These are phyloP conservation scores for Naganishia sp. DNA, from an alignment of 1,284 basidiomycete species.

Conservation along the genomic window DNA sequence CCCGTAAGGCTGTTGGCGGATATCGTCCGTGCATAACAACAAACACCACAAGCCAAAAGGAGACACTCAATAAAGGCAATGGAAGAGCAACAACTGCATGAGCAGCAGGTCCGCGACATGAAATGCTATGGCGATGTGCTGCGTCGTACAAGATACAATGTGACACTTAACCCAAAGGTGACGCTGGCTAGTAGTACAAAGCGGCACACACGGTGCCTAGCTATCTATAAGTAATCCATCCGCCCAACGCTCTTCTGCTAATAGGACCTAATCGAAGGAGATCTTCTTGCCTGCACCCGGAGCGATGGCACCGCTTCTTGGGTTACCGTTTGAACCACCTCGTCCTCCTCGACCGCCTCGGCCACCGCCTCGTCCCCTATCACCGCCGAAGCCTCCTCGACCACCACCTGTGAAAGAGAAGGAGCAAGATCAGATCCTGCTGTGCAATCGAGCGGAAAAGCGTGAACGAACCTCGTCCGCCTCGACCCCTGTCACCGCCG, in stretches of 20 bases:
- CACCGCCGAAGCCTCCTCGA: slow-evolving; percentile 55
- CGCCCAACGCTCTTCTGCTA: not conserved
- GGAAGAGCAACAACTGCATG: no score
- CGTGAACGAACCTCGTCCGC: slow-evolving; percentile 35
- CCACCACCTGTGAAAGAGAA: slow-evolving; percentile 56
- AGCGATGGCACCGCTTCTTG: slow-evolving; percentile 72
- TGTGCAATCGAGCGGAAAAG: not conserved
- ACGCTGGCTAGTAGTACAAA: slow-evolving; percentile 16
- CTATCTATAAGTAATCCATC: not conserved
- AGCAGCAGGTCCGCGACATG: not conserved
- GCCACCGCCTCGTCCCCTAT: slow-evolving; percentile 47
- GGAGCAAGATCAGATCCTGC: not conserved
- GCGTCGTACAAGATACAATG: slow-evolving; percentile 5
- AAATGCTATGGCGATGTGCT: slow-evolving; percentile 10
- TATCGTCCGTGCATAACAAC: no score
- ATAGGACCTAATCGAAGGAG: slow-evolving; percentile 62
- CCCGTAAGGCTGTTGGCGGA: no score
- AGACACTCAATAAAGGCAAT: no score
- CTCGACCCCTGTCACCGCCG: slow-evolving; percentile 45
- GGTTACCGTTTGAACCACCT: slow-evolving; percentile 36
- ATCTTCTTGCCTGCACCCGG: slow-evolving; percentile 77
- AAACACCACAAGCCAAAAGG: no score
- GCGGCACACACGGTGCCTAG: not conserved
- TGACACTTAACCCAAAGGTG: slow-evolving; percentile 12
- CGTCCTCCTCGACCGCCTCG: slow-evolving; percentile 47